Conservation (phyloP, 371 early-diverging fungal species). For the Mycotypha africana region DNA sequence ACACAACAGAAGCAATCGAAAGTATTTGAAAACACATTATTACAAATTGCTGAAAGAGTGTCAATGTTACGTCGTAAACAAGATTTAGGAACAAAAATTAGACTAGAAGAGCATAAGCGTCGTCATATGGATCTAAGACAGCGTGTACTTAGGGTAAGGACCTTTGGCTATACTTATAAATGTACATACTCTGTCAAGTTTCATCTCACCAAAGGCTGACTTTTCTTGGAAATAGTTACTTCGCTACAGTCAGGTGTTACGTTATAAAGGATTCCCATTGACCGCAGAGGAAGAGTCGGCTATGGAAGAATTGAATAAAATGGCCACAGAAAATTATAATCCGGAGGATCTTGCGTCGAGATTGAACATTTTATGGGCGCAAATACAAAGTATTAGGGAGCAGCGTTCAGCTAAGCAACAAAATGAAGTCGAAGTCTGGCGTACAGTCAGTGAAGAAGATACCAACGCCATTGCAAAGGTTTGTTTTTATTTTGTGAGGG, state of each 20-base stretch:
- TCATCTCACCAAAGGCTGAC: not conserved
- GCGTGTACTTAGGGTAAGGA: slow-evolving; percentile 22
- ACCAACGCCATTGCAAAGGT: slow-evolving; percentile 13
- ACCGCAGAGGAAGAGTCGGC: slow-evolving; percentile 13
- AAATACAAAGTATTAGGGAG: slow-evolving; percentile 13
- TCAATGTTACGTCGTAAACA: slow-evolving; percentile 24
- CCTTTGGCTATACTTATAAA: not conserved
- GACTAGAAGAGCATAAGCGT: slow-evolving; percentile 36
- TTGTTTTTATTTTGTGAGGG: not conserved
- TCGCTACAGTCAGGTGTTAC: slow-evolving; percentile 22
- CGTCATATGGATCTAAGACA: slow-evolving; percentile 24
- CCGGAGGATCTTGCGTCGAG: slow-evolving; percentile 11
- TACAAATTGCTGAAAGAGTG: slow-evolving; percentile 30
- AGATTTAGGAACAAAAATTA: slow-evolving; percentile 22
- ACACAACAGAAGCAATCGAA: slow-evolving; percentile 60
- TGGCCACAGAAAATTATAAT: slow-evolving; percentile 4
- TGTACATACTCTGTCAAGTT: not conserved
- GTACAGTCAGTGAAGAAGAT: slow-evolving; percentile 17
- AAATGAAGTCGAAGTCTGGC: slow-evolving; percentile 13
- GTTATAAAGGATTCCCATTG: slow-evolving; percentile 22
- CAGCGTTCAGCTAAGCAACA: not conserved
- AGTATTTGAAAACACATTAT: slow-evolving; percentile 22
- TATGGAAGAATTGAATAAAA: slow-evolving; percentile 5
- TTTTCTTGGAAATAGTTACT: slow-evolving; percentile 14
- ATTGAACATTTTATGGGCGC: slow-evolving; percentile 12